These are phyloP conservation scores for Apiospora arundinis DNA, from an alignment of 2,329 filamentous ascomycete genomes.

Conservation along the genomic window DNA sequence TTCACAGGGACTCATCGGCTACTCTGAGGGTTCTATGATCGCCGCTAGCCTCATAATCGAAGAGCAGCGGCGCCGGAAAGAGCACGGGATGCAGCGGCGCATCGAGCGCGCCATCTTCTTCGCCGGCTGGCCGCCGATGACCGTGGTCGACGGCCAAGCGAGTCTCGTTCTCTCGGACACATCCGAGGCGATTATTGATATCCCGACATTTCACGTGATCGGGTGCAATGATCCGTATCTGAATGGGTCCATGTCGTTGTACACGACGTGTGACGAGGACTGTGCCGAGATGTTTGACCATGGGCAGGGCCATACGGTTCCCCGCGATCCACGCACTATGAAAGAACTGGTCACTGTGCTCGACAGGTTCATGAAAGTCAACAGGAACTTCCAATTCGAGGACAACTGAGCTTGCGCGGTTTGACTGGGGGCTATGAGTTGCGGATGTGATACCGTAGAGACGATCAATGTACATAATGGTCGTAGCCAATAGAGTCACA, in stretches of 20 bases:
- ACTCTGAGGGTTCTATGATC: conserved; percentile 25
- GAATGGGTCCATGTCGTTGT: conserved; percentile 46
- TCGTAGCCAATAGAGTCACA: neutral
- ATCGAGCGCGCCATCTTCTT: conserved; percentile 53
- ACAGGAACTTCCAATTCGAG: neutral
- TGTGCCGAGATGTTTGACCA: conserved; percentile 50
- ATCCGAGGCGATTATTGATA: conserved; percentile 44
- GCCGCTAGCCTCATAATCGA: conserved; percentile 24
- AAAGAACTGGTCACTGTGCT: conserved; percentile 40
- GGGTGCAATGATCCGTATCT: conserved; percentile 48
- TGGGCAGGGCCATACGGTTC: conserved; percentile 50
- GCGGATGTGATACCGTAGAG: neutral
- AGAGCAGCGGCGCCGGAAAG: conserved; percentile 28
- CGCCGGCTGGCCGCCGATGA: conserved; percentile 50
- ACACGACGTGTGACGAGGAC: conserved; percentile 49
- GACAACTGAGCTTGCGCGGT: neutral
- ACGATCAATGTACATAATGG: no score
- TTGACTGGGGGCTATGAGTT: no score
- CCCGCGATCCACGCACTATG: conserved; percentile 41
- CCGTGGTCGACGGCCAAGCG: conserved; percentile 33
- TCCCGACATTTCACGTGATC: conserved; percentile 49
- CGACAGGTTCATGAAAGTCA: conserved; percentile 23
- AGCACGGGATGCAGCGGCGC: conserved; percentile 41
- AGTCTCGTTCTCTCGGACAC: conserved; percentile 44
- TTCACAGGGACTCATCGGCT: conserved; percentile 23